Evolutionary conservation across 441 rosid genomes (phyloP), one percentile per base, ranked within the genome.

Genomic region (Croton laevigatus): DNA sequence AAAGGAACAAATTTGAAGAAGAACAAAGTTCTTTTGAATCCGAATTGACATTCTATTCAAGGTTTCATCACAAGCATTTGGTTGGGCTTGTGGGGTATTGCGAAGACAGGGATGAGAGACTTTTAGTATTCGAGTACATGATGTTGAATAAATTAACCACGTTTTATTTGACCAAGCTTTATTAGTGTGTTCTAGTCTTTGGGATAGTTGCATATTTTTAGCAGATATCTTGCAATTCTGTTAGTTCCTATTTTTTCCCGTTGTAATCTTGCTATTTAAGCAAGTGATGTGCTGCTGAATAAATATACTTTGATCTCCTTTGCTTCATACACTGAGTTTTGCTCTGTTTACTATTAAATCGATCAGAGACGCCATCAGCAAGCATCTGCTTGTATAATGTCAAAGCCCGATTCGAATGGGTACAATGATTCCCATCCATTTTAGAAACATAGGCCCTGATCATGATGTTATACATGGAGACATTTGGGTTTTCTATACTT

Each of bases 61-160:
- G 94, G 63, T 85, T 93, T 66, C 90, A 89, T 62, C 98, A 89
- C 66, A 91, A 88, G 71, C 92, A 93, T 76, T 55, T 93, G 78
- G 94, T 93, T 8, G 75, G 90, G 32, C 90, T 93, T 13, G 85
- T 91, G 5, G 98, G 98, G 7, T 93, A 83, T 68, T 91, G 94
- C 48, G 89, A 91, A 49, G 97, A 89, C 17, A 72, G 74, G 13
- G 88, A 87, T 34, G 97, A 93, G 75, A 78, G 84, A 61, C 89
- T 93, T 64, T 70, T 88, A 3, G 97, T 93, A 13, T 93, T 86
- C 59, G 96, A 93, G n/a, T 84, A 80, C 85, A 88, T 93, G 97
- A 86, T n/a, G n/a, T n/a, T n/a, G n/a, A n/a, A n/a, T n/a, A n/a
- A n/a, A n/a, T n/a, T n/a, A n/a, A n/a, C 40, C 40, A 37, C 6